A percentile compares a stretch with the other conserved stretches of the same genome.
Evolutionary conservation across 805 yeast genomes (phyloP).

Genomic region (Pichia exigua): DNA sequence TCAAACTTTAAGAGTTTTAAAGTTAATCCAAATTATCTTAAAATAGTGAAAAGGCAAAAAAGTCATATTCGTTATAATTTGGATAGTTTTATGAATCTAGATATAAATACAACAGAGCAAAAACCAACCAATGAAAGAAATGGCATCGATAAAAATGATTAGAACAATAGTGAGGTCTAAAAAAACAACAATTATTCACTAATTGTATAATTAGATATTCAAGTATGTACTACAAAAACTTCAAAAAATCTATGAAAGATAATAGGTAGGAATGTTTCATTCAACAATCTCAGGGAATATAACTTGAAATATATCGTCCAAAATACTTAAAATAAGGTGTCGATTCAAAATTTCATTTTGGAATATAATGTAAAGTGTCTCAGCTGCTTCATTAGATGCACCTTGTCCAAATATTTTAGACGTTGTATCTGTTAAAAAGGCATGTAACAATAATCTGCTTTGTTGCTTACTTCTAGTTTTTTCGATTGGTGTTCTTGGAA

Average conservation of each 20-base stretch:
- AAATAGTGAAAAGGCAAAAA: not conserved
- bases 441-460: conserved; percentile 46
- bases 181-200: no score
- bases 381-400: conserved; percentile 57
- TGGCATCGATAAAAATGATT: no score
- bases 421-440: conserved; percentile 54
- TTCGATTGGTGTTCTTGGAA: conserved; percentile 41
- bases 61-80: conserved; percentile 1
- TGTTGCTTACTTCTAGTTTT: conserved; percentile 47
- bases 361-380: conserved; percentile 51
- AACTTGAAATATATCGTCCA: conserved; percentile 50
- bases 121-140: not conserved
- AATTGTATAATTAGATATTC: not conserved
- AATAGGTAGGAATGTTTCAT: not conserved
- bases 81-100: conserved; percentile 1
- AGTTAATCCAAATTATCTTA: not conserved
- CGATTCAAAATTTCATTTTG: conserved; percentile 69
- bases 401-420: conserved; percentile 67
- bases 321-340: conserved; percentile 49
- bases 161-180: not conserved
- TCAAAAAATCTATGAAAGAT: not conserved
- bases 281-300: conserved; percentile 31
- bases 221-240: no score
- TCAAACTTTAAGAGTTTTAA: not conserved
- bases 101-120: not conserved